These are phyloP conservation scores for Hypoxylon sp. DNA, from an alignment of 2,329 filamentous ascomycete genomes.

Conservation along the genomic window DNA sequence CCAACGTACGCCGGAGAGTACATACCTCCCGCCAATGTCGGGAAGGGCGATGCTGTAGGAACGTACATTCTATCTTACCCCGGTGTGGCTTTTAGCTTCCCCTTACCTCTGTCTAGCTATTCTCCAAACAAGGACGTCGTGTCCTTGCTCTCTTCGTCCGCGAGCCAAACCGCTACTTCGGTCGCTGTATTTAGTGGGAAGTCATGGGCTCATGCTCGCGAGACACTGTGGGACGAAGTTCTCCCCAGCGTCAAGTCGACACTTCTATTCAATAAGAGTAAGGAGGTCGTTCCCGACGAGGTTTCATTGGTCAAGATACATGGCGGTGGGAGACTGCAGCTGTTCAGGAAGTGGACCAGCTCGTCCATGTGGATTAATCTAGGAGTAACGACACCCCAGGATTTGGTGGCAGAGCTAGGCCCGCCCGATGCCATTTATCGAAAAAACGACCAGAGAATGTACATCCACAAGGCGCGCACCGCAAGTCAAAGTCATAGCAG, in stretches of 20 bases:
- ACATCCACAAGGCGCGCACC: slow-evolving; percentile 76
- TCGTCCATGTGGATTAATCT: slow-evolving; percentile 76
- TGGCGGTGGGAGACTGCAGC: slow-evolving; percentile 79
- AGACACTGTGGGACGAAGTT: slow-evolving; percentile 76
- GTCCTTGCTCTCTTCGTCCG: slow-evolving; percentile 80
- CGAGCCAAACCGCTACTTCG: slow-evolving; percentile 77
- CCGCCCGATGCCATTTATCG: slow-evolving; percentile 94
- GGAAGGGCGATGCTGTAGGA: slow-evolving; percentile 63
- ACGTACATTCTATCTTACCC: slow-evolving; percentile 94
- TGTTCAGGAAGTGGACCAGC: slow-evolving; percentile 75
- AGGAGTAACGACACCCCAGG: slow-evolving; percentile 89
- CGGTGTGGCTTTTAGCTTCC: slow-evolving; percentile 92
- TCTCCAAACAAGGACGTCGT: slow-evolving; percentile 83
- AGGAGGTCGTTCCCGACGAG: slow-evolving; percentile 87
- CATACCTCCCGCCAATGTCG: slow-evolving; percentile 66
- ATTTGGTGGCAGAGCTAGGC: slow-evolving; percentile 87
- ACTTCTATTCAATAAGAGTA: slow-evolving; percentile 72
- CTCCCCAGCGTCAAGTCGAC: slow-evolving; percentile 79
- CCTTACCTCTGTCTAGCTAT: slow-evolving; percentile 77
- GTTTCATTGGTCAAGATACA: slow-evolving; percentile 81
- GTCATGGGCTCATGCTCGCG: slow-evolving; percentile 87
- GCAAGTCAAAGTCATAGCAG: slow-evolving; percentile 63
- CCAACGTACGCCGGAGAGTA: slow-evolving; percentile 96
- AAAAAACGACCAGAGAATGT: slow-evolving; percentile 88
- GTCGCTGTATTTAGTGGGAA: slow-evolving; percentile 92